phyloP scores from a whole-genome alignment of 1,284 basidiomycete species.

The Puccinia brachypodii region DNA sequence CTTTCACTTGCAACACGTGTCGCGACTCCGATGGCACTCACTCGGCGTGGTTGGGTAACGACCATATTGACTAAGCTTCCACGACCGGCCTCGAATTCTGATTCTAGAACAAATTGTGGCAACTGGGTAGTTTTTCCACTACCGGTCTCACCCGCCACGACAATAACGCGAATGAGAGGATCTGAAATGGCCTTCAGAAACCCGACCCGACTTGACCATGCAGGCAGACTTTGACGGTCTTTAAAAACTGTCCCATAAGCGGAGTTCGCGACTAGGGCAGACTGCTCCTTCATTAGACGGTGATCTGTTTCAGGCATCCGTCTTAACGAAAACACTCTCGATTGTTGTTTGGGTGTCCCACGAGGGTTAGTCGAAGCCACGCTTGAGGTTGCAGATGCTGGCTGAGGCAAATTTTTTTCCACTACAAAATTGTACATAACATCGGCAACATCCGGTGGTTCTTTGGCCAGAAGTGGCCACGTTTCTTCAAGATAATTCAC shows the following conservation, averaged over 20 bases:
- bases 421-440: slow-evolving; percentile 54
- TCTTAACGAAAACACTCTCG: slow-evolving; percentile 46
- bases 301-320: slow-evolving; percentile 14
- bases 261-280: slow-evolving; percentile 53
- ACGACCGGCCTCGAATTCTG: slow-evolving; percentile 65
- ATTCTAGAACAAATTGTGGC: slow-evolving; percentile 84
- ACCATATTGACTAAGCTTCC: slow-evolving; percentile 76
- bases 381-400: not conserved
- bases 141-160: slow-evolving; percentile 80
- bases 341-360: slow-evolving; percentile 17
- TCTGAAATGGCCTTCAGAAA: slow-evolving; percentile 66
- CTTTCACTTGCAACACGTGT: slow-evolving; percentile 82
- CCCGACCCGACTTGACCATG: slow-evolving; percentile 67
- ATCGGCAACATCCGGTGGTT: slow-evolving; percentile 55
- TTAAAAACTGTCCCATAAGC: slow-evolving; percentile 66
- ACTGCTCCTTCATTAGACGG: slow-evolving; percentile 10
- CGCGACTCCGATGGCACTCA: slow-evolving; percentile 86
- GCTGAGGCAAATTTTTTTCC: slow-evolving; percentile 43
- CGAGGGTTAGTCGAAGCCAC: slow-evolving; percentile 7
- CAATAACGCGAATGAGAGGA: slow-evolving; percentile 67
- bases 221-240: slow-evolving; percentile 69
- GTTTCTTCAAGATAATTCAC: slow-evolving; percentile 69
- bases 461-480: slow-evolving; percentile 53
- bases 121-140: slow-evolving; percentile 81
- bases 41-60: slow-evolving; percentile 83